Percentiles rank a stretch among this genome's conserved stretches.
These are phyloP conservation scores for Petunia axillaris DNA, from an alignment of 257 asterid genomes.

Conservation along the genomic window DNA sequence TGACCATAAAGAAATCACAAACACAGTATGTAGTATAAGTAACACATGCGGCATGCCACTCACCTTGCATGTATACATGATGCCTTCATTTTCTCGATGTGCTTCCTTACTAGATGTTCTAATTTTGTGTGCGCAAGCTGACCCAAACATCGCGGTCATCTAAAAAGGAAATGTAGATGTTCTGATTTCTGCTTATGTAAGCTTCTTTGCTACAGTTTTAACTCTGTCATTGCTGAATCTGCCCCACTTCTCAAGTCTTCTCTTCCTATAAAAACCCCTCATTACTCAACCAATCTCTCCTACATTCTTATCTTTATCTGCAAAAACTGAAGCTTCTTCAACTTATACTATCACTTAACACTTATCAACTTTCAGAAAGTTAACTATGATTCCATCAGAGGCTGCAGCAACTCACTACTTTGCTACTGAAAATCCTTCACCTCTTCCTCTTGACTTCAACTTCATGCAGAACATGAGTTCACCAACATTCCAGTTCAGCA, in stretches of 20 bases:
- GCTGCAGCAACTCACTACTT: slow-evolving; percentile 55
- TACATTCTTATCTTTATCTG: slow-evolving; percentile 34
- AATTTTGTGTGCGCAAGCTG: too few species aligned
- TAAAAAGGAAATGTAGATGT: slow-evolving; percentile 26
- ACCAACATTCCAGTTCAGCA: slow-evolving; percentile 47
- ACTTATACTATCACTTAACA: slow-evolving; percentile 20
- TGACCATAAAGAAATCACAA: slow-evolving; percentile 8
- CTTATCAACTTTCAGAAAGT: slow-evolving; percentile 25
- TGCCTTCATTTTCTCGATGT: slow-evolving; percentile 30
- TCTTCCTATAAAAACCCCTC: slow-evolving; percentile 65
- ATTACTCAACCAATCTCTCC: slow-evolving; percentile 47
- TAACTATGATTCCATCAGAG: slow-evolving; percentile 59
- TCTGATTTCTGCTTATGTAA: slow-evolving; percentile 49
- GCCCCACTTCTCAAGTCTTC: slow-evolving; percentile 34
- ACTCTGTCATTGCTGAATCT: slow-evolving; percentile 30
- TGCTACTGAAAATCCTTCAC: slow-evolving; percentile 44
- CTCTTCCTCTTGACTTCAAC: slow-evolving; percentile 48
- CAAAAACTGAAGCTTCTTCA: neutral
- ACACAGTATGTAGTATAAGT: slow-evolving; percentile 9
- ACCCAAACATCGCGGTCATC: too few species aligned
- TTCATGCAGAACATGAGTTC: slow-evolving; percentile 44
- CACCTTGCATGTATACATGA: slow-evolving; percentile 43
- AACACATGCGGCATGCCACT: slow-evolving; percentile 21
- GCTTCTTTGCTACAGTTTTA: slow-evolving; percentile 35
- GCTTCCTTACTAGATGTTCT: neutral